Evolutionary conservation across 306 rosid species (phyloP).

Genomic region (Alnus rubra): DNA sequence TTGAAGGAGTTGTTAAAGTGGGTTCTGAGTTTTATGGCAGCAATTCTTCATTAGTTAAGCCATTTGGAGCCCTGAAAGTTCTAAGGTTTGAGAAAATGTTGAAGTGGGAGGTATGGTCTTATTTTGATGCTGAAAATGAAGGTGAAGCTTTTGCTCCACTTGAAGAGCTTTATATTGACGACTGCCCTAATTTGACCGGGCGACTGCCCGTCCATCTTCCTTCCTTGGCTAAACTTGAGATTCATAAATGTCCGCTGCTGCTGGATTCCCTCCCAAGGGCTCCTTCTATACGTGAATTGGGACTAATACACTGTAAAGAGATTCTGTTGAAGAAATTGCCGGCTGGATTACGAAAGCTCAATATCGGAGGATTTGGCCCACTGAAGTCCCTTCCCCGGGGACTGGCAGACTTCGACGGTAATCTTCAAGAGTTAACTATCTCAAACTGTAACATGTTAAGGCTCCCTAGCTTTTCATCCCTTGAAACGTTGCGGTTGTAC

Average conservation of each 20-base stretch:
- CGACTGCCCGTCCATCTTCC: background rate
- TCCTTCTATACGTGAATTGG: background rate
- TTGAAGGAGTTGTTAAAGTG: background rate
- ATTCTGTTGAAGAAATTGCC: too few species aligned
- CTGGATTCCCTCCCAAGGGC: background rate
- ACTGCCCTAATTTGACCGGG: background rate
- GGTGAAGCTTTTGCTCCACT: background rate
- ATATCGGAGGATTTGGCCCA: background rate
- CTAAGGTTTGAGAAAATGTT: background rate
- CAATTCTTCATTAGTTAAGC: background rate
- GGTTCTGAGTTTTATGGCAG: slow-evolving; percentile 11
- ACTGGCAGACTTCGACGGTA: background rate
- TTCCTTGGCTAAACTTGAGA: background rate
- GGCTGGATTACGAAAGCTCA: background rate
- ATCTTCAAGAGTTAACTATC: background rate
- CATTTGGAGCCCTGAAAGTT: background rate
- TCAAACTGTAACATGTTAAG: background rate
- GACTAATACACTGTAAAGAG: too few species aligned
- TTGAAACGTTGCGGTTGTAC: background rate
- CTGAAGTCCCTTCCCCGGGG: too few species aligned
- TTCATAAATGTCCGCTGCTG: background rate
- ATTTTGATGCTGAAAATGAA: background rate
- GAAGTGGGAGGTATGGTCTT: slow-evolving; percentile 5
- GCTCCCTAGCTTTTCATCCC: background rate
- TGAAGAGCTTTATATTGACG: background rate